Percentiles rank a stretch among this genome's conserved stretches.
phyloP scores from a whole-genome alignment of 192 early-diverging fungal genomes.

The Linnemannia exigua region DNA sequence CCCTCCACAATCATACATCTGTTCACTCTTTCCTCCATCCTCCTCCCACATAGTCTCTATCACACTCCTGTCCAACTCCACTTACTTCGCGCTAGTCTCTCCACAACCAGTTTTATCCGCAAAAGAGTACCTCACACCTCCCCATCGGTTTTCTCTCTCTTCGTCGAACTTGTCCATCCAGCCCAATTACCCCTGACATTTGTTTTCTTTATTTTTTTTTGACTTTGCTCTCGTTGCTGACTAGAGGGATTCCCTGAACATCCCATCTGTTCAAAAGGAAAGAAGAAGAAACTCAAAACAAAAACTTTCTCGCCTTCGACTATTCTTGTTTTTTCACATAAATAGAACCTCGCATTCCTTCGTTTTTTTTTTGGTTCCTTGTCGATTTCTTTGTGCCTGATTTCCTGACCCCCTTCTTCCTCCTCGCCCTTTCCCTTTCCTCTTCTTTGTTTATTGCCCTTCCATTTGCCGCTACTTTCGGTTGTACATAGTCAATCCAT shows the following conservation, averaged over 20 bases:
- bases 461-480: not conserved
- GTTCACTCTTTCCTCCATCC: not conserved
- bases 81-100: not conserved
- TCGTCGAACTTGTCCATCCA: not conserved
- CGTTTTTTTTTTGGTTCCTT: slow-evolving; percentile 1
- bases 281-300: not conserved
- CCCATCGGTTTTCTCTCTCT: not conserved
- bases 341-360: not conserved
- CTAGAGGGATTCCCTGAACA: not conserved
- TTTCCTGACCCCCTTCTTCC: not conserved
- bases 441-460: not conserved
- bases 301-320: not conserved
- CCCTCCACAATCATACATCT: not conserved
- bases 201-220: no score
- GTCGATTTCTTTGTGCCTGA: slow-evolving; percentile 3
- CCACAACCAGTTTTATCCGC: slow-evolving; percentile 6
- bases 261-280: not conserved
- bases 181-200: no score
- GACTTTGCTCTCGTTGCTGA: no score
- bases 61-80: not conserved
- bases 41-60: slow-evolving; percentile 7
- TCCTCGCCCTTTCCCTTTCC: not conserved
- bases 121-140: not conserved
- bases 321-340: slow-evolving; percentile 13
- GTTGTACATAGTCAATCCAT: slow-evolving; percentile 13